Evolutionary conservation across 345 rosid genomes (phyloP), one percentile per base, ranked within the genome.

Genomic region (Cochlearia excelsa): DNA sequence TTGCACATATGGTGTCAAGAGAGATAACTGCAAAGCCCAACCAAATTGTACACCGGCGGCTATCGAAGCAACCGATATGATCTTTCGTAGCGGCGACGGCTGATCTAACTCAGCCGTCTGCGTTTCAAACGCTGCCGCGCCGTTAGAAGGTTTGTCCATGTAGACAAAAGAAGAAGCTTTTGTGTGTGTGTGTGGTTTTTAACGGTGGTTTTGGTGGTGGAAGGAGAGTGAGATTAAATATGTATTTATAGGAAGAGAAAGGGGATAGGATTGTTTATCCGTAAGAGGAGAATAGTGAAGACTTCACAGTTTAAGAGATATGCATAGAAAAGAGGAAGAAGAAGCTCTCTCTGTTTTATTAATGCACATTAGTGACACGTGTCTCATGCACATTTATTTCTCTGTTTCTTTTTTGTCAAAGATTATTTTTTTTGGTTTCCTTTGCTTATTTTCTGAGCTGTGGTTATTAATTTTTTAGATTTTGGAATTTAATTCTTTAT

Each of bases 1-100:
- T 54, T 92, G 98, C 2, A 86, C 90, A 59, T 92, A 92, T 0
- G 96, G 98, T 9, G 98, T 92, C 27, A 92, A 52, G 0, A 92
- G 74, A 11, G 96, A 92, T 7, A 92, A 83, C 62, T 92, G 98
- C 0, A 92, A 63, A 3, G 98, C 96, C 98, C 98, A 92, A 0
- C 98, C 96, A 67, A 91, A 91, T 60, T 91, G 95, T 42, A 91
- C 57, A 3, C 98, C 98, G 7, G 93, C 93, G 0, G 92, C 98
- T 1, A 91, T 80, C 2, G 98, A 75, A 2, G 98, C 74, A 9
- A 91, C 93, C 46, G 70, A 29, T 35, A 86, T 64, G 48, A 80
- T 81, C 77, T 88, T 80, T 65, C 71, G 63, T 9, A 77, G 33
- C 3, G 78, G 70, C 27, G 74, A 38, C n/a, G 74, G 74, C 63